These are phyloP conservation scores for Condylostoma magnum DNA, from an alignment of 169 alveolate genomes.

Conservation along the genomic window DNA sequence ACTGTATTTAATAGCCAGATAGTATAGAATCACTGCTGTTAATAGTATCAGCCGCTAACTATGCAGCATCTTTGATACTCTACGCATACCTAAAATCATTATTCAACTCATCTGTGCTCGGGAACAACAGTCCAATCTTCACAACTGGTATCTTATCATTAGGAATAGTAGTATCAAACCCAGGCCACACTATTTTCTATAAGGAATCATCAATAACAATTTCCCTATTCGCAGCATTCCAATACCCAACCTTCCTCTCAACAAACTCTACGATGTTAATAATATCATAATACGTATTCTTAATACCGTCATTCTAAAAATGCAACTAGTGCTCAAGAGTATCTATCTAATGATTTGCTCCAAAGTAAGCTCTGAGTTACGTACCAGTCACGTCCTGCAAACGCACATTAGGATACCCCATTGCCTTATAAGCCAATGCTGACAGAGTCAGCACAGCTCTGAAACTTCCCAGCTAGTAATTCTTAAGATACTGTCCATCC, in stretches of 20 bases:
- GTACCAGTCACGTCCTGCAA: neutral
- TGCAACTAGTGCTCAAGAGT: neutral
- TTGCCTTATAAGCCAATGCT: neutral
- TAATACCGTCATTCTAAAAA: neutral
- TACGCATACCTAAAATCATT: neutral
- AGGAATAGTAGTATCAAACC: neutral
- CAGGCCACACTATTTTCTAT: slow-evolving; percentile 1
- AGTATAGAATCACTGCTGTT: neutral
- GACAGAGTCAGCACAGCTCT: neutral
- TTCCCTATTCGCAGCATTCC: neutral
- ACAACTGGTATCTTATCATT: neutral
- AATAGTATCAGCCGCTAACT: neutral
- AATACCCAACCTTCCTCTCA: neutral
- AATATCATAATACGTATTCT: neutral
- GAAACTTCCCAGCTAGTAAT: neutral
- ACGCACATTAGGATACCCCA: neutral
- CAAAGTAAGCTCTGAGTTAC: neutral
- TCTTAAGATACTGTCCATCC: neutral
- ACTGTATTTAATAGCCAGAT: neutral
- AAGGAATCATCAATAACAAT: neutral
- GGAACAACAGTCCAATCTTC: neutral
- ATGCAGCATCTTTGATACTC: neutral
- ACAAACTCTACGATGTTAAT: neutral
- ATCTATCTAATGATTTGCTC: neutral
- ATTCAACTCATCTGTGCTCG: neutral